phyloP scores from a whole-genome alignment of 352 stramenopile genomes.

The Aphanomyces invadans region DNA sequence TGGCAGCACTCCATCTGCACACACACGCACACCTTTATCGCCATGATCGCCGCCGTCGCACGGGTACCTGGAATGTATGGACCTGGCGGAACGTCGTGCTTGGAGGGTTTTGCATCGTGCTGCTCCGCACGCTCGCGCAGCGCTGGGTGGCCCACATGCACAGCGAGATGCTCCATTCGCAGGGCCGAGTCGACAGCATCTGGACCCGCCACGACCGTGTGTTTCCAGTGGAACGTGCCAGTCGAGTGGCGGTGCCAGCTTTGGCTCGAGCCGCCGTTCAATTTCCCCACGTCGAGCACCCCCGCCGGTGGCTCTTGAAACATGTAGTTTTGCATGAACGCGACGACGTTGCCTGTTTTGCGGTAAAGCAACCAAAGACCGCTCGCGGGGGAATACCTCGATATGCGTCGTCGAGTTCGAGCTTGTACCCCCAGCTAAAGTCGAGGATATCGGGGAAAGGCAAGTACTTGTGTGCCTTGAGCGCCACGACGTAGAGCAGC shows the following conservation, averaged over 20 bases:
- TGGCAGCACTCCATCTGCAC: background rate
- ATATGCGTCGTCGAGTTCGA: conserved; percentile 54
- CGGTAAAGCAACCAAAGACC: background rate
- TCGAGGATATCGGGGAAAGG: conserved; percentile 60
- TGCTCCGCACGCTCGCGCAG: background rate
- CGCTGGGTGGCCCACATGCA: background rate
- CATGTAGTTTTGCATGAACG: conserved; percentile 9
- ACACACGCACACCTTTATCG: too few relatives aligned
- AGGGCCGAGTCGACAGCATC: background rate
- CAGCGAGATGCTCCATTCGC: background rate
- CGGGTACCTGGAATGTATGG: conserved; percentile 23
- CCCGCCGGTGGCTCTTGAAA: conserved; percentile 8
- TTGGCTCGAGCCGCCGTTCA: background rate
- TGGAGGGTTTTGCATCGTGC: background rate
- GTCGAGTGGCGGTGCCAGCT: background rate
- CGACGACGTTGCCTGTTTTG: conserved; percentile 1
- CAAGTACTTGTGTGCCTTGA: conserved; percentile 45
- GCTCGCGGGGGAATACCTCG: conserved; percentile 18
- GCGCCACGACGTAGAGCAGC: conserved; percentile 67
- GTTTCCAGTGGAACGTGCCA: background rate
- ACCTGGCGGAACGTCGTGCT: background rate
- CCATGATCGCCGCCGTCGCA: too few relatives aligned
- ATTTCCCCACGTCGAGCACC: background rate
- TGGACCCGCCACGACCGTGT: background rate
- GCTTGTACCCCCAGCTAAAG: conserved; percentile 66